Conservation (phyloP, 352 stramenopile genomes). For the Pythium brassicae region DNA sequence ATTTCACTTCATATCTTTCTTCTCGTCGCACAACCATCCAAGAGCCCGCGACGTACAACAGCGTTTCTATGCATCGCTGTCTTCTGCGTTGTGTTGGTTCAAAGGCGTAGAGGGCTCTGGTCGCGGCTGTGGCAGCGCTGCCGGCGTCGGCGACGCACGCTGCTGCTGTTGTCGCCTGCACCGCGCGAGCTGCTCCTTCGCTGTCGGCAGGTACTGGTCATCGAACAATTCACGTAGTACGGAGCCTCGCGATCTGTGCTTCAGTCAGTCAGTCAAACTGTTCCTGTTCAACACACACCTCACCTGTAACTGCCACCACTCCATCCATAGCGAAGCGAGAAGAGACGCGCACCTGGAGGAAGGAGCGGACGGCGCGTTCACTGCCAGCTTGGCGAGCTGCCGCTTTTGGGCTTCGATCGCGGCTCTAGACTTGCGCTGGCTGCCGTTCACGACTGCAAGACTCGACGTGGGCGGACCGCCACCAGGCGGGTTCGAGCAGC, state of each 20-base stretch:
- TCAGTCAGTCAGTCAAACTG: neutral
- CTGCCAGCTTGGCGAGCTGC: conserved; percentile 4
- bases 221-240: conserved; percentile 50
- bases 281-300: neutral
- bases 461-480: conserved; percentile 10
- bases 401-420: conserved; percentile 1
- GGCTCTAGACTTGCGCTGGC: conserved; percentile 3
- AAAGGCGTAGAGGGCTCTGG: neutral
- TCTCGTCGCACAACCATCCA: too few species aligned
- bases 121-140: neutral
- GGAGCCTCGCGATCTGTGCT: conserved; percentile 9
- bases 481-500: conserved; percentile 28
- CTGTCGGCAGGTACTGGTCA: conserved; percentile 48
- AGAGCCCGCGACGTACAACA: too few species aligned
- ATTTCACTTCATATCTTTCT: too few species aligned
- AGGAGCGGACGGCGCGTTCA: neutral
- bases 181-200: conserved; percentile 48
- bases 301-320: neutral
- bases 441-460: conserved; percentile 2
- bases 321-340: neutral
- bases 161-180: conserved; percentile 19
- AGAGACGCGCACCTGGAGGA: neutral
- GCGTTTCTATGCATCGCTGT: conserved; percentile 1
- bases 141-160: too few species aligned
- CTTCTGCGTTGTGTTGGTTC: neutral